A percentile compares a stretch with the other conserved stretches of the same genome.
Evolutionary conservation across 1,284 basidiomycete species (phyloP).

Genomic region (Chondrostereum purpureum): DNA sequence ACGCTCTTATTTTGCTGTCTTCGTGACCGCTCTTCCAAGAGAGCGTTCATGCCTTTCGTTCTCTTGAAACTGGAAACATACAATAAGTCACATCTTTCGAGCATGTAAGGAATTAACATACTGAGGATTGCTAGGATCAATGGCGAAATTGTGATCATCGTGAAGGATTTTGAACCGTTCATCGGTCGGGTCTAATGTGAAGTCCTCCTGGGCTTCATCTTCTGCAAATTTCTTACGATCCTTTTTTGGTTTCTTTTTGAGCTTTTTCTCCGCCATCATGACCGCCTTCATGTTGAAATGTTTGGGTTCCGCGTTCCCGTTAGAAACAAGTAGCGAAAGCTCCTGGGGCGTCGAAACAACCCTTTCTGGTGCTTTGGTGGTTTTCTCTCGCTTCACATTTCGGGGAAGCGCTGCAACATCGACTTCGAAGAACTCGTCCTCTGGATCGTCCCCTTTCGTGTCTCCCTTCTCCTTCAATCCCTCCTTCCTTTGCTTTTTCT

Average conservation of each 20-base stretch:
- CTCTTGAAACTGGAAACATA: slow-evolving; percentile 68
- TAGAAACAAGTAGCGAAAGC: slow-evolving; percentile 55
- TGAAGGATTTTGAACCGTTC: slow-evolving; percentile 84
- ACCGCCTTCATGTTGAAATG: slow-evolving; percentile 94
- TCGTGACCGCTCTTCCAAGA: slow-evolving; percentile 69
- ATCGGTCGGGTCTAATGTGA: slow-evolving; percentile 83
- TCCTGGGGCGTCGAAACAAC: slow-evolving; percentile 42
- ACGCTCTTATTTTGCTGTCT: slow-evolving; percentile 39
- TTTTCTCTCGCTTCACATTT: slow-evolving; percentile 15
- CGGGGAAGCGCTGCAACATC: slow-evolving; percentile 36
- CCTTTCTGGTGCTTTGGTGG: slow-evolving; percentile 13
- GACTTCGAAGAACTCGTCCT: slow-evolving; percentile 74
- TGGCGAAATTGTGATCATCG: slow-evolving; percentile 89
- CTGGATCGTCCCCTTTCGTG: slow-evolving; percentile 20
- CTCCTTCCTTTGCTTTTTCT: slow-evolving; percentile 74
- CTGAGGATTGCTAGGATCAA: slow-evolving; percentile 95
- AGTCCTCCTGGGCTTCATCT: slow-evolving; percentile 68
- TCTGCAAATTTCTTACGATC: slow-evolving; percentile 36
- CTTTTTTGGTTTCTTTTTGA: slow-evolving; percentile 43
- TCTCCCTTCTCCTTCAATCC: slow-evolving; percentile 38
- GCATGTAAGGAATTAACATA: slow-evolving; percentile 33
- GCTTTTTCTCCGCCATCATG: slow-evolving; percentile 78
- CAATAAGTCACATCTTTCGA: slow-evolving; percentile 6
- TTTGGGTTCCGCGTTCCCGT: slow-evolving; percentile 50
- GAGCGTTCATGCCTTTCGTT: slow-evolving; percentile 80